Conservation (phyloP, 345 rosid genomes). For the Adansonia digitata region DNA sequence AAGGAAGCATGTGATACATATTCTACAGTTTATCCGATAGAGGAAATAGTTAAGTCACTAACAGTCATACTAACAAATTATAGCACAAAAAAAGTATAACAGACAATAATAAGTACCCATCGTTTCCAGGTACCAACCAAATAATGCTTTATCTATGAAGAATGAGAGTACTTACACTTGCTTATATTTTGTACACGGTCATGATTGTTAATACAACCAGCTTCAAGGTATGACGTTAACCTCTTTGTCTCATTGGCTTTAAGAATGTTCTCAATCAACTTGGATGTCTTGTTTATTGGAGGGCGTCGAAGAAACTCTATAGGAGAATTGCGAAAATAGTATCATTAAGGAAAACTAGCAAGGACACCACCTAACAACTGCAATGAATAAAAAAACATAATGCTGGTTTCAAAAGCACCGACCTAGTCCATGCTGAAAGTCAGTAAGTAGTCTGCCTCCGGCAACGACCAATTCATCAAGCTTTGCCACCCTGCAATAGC, state of each 20-base stretch:
- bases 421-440: not conserved
- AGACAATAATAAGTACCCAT: not conserved
- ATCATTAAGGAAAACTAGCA: not conserved
- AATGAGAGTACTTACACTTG: not conserved
- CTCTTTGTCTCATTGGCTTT: conserved; percentile 2
- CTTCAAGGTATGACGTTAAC: not conserved
- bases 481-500: conserved; percentile 1
- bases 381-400: not conserved
- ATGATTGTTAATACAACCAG: not conserved
- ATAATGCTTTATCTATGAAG: not conserved
- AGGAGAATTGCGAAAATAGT: not conserved
- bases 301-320: not conserved
- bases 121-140: not conserved
- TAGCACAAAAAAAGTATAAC: not conserved
- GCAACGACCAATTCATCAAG: not conserved
- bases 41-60: not conserved
- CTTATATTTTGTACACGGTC: not conserved
- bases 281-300: not conserved
- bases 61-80: not conserved
- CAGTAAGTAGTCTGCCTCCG: not conserved
- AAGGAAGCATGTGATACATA: not conserved
- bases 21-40: not conserved
- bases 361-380: not conserved
- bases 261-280: not conserved
- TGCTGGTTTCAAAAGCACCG: not conserved